Evolutionary conservation across 164 flowering plant genomes (phyloP).

Genomic region (Magnolia officinalis): DNA sequence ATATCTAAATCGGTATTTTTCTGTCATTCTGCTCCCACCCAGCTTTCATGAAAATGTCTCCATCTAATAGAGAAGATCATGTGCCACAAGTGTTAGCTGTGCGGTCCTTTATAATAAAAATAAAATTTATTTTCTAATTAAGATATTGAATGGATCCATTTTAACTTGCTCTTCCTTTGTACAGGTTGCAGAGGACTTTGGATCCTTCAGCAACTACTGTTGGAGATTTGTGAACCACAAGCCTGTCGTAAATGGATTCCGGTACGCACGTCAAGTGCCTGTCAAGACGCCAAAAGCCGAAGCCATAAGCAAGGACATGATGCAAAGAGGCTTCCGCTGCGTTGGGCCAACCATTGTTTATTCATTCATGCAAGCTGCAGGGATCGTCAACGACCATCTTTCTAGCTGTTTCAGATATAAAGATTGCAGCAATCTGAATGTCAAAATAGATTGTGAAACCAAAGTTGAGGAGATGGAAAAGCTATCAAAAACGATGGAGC

Average conservation of each 20-base stretch:
- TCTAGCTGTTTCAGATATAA: conserved; percentile 66
- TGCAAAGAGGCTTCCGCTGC: conserved; percentile 79
- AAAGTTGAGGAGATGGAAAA: conserved; percentile 20
- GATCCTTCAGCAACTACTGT: conserved; percentile 77
- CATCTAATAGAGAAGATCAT: neutral
- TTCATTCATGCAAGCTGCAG: conserved; percentile 86
- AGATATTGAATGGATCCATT: neutral
- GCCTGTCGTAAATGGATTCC: conserved; percentile 55
- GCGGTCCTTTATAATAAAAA: neutral
- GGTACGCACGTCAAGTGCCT: conserved; percentile 74
- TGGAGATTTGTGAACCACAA: conserved; percentile 79
- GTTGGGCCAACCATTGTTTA: conserved; percentile 81
- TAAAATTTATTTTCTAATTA: neutral
- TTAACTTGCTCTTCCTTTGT: neutral
- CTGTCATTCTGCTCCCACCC: neutral
- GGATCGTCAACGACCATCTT: conserved; percentile 81
- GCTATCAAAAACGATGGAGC: conserved; percentile 22
- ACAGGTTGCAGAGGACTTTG: conserved; percentile 75
- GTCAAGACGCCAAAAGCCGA: conserved; percentile 87
- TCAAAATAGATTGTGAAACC: conserved; percentile 16
- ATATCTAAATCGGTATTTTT: no score
- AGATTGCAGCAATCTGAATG: conserved; percentile 41
- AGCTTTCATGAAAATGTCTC: neutral
- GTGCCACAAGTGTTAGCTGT: neutral
- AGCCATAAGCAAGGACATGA: conserved; percentile 77